Base-by-base conservation (phyloP, 495 filamentous ascomycete species). In the Hypoxylon subgilvum region DNA sequence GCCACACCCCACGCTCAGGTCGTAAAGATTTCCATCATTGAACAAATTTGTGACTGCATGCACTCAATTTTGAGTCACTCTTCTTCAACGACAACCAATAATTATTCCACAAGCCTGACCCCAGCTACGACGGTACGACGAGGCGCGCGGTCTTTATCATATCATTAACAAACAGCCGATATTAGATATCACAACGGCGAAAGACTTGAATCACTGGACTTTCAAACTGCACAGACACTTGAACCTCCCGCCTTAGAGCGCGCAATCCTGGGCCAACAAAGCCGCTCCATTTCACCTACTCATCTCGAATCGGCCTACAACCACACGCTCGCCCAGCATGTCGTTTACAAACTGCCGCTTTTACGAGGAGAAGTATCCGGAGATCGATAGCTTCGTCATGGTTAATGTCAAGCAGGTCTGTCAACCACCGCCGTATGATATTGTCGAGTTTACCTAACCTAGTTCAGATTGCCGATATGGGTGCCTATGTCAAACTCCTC, bases 341-440 rank as follows among this genome's bases (percentile, higher is more conserved):
- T 98, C 94, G 69, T 86, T 96, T 76, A 96, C 92, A 70, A 97
- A 97, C 81, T 96, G 90, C 77, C 92, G 94, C 49, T 98, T 95
- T 76, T 98, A 98, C 77, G 93, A 96, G 82, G 92, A 95, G 72
- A 95, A 95, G 73, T 98, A 91, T 71, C 94, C 94, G 34, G 94
- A 97, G 82, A 90, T 97, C 59, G 94, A 98, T 74, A 95, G 90
- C 81, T 97, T 96, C 78, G 95, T 97, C 55, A 97, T 98, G 94
- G 94, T 98, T 72, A 93, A 93, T 76, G 90, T 94, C 41, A 92
- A 92, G 82, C 90, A 94, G 88, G 90, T 93, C 76, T 31, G 82
- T 61, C 23, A 21, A 12, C 28, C 19, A 36, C 36, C 28, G 30
- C 57, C 12, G 14, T 48, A 31, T 13, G 42, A 22, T 23, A 52